Percentiles rank a stretch among this genome's conserved stretches.
phyloP scores from a whole-genome alignment of 139 green algal genomes.

The Desmodesmus armatus region DNA sequence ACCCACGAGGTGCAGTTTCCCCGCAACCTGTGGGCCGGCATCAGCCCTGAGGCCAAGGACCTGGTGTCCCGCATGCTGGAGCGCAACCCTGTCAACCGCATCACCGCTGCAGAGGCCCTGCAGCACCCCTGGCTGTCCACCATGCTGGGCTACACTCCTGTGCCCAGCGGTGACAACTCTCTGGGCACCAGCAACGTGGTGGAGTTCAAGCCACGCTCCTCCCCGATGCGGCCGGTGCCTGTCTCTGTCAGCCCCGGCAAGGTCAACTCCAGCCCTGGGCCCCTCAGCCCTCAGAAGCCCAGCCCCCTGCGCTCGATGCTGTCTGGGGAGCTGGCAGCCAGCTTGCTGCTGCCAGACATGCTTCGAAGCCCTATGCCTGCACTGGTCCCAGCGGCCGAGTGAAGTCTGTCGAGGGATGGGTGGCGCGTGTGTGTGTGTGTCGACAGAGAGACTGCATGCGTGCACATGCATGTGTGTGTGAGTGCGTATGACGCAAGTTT shows the following conservation, averaged over 20 bases:
- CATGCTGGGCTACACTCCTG: conserved; percentile 30
- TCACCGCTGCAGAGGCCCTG: conserved; percentile 55
- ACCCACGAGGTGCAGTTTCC: conserved; percentile 29
- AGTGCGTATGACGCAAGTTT: too few relatives aligned
- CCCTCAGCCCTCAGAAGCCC: not conserved
- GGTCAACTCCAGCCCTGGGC: not conserved
- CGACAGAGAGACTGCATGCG: too few relatives aligned
- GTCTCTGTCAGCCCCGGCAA: not conserved
- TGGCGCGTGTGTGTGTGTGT: too few relatives aligned
- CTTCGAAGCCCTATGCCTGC: conserved; percentile 2
- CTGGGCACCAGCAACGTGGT: conserved; percentile 39
- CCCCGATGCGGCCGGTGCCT: not conserved
- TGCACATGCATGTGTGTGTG: too few relatives aligned
- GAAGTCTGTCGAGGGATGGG: too few relatives aligned
- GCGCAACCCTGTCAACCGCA: conserved; percentile 65
- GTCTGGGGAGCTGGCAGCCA: conserved; percentile 3
- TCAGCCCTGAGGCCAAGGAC: conserved; percentile 60
- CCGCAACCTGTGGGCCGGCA: conserved; percentile 58
- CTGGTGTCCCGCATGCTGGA: conserved; percentile 55
- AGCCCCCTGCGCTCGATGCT: not conserved
- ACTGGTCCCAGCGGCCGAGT: conserved; percentile 25
- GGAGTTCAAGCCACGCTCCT: conserved; percentile 8
- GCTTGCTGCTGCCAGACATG: not conserved
- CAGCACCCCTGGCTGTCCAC: conserved; percentile 54
- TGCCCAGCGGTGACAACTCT: not conserved